These are phyloP conservation scores for Dentiscutata heterogama DNA, from an alignment of 371 early-diverging fungal genomes.

Conservation along the genomic window DNA sequence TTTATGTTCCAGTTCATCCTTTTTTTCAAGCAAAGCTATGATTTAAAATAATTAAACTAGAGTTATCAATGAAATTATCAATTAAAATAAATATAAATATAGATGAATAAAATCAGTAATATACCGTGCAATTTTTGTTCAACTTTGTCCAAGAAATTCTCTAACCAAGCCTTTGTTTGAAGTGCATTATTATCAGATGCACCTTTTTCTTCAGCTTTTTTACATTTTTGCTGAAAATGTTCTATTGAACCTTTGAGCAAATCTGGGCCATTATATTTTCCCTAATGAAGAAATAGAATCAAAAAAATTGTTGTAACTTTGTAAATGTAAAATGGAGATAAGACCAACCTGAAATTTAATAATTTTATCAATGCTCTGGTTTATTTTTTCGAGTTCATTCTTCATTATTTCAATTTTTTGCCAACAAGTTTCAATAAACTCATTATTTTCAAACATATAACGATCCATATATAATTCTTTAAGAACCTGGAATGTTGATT, in stretches of 20 bases:
- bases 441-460: conserved; percentile 15
- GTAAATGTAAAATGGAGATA: neutral
- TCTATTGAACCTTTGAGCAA: conserved; percentile 37
- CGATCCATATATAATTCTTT: conserved; percentile 44
- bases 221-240: conserved; percentile 1
- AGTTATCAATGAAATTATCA: neutral
- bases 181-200: neutral
- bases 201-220: conserved; percentile 1
- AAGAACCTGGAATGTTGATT: conserved; percentile 5
- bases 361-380: conserved; percentile 26
- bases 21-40: neutral
- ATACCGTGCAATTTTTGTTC: conserved; percentile 25
- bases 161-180: neutral
- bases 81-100: neutral
- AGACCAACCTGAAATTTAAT: conserved; percentile 36
- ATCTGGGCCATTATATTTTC: conserved; percentile 18
- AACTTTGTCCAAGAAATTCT: neutral
- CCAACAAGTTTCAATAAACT: neutral
- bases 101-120: neutral
- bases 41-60: neutral
- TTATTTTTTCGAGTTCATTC: neutral
- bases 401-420: neutral
- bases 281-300: conserved; percentile 12
- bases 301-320: neutral
- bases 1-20: conserved; percentile 4